Conservation (phyloP, 2,329 filamentous ascomycete genomes). For the Orbilia brochopaga region DNA sequence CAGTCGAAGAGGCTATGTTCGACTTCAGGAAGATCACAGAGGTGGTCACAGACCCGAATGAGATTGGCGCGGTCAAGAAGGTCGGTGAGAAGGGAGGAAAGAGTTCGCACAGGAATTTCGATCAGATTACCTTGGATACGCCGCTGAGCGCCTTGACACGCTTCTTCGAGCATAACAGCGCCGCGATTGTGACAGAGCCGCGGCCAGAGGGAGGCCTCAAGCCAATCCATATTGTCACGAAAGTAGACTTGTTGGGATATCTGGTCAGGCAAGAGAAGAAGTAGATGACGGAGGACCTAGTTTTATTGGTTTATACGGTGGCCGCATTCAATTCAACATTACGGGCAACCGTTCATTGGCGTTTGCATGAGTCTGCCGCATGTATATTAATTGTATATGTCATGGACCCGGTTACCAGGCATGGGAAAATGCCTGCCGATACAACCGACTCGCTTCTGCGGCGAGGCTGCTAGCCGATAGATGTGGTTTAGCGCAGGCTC, state of each 20-base stretch:
- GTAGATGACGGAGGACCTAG: conserved; percentile 7
- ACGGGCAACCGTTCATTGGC: neutral
- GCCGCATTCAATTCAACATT: neutral
- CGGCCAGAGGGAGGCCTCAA: conserved; percentile 67
- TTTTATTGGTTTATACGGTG: neutral
- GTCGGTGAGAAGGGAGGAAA: conserved; percentile 46
- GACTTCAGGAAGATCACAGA: conserved; percentile 87
- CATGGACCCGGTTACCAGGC: neutral
- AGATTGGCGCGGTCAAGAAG: conserved; percentile 61
- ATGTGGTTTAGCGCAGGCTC: conserved; percentile 2
- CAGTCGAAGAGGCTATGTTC: conserved; percentile 92
- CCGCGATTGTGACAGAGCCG: conserved; percentile 88
- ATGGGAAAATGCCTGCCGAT: no score
- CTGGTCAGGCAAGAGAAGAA: conserved; percentile 72
- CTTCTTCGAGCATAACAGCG: conserved; percentile 98
- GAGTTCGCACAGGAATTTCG: conserved; percentile 72
- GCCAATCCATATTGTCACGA: conserved; percentile 89
- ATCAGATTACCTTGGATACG: conserved; percentile 92
- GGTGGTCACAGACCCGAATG: conserved; percentile 84
- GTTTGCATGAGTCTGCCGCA: neutral
- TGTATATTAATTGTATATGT: neutral
- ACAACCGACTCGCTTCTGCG: neutral
- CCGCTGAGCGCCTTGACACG: conserved; percentile 80
- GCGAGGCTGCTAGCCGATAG: neutral
- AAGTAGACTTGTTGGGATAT: conserved; percentile 93